Evolutionary conservation across 345 rosid species (phyloP).

Genomic region (Erysimum cheiranthoides): DNA sequence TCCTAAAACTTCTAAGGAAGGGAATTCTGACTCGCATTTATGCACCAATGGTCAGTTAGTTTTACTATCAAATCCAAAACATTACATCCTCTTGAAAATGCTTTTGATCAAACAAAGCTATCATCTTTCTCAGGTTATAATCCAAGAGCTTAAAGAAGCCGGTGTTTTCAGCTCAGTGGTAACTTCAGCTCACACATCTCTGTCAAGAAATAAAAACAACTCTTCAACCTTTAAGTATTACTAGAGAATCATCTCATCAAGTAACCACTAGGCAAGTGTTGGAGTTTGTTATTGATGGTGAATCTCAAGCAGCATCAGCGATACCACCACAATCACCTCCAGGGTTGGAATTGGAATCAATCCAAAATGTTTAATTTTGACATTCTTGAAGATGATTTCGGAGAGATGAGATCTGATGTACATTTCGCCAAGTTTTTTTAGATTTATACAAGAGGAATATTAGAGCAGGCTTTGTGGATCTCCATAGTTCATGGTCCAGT

Average conservation of each 20-base stretch:
- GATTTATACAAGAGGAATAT: constrained; percentile 11
- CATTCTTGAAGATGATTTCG: constrained; percentile 4
- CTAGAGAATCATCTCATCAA: constrained; percentile 51
- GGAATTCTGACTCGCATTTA: constrained; percentile 79
- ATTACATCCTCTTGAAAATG: neutral
- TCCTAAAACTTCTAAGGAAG: constrained; percentile 63
- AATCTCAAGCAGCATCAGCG: constrained; percentile 44
- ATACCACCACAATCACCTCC: constrained; percentile 78
- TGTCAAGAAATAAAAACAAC: constrained; percentile 43
- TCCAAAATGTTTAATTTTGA: constrained; percentile 3
- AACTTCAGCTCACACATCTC: constrained; percentile 48
- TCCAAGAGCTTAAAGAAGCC: constrained; percentile 76
- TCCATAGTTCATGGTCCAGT: constrained; percentile 31
- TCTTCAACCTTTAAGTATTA: constrained; percentile 48
- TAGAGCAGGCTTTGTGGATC: constrained; percentile 28
- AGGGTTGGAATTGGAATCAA: constrained; percentile 39
- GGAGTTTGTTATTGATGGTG: constrained; percentile 43
- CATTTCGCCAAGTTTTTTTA: constrained; percentile 8
- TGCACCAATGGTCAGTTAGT: constrained; percentile 76
- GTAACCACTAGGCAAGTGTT: constrained; percentile 57
- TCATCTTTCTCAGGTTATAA: constrained; percentile 57
- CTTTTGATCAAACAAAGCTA: neutral
- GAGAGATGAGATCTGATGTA: constrained; percentile 19
- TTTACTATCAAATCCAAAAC: neutral
- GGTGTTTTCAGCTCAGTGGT: constrained; percentile 67